These are phyloP conservation scores for Albifimbria verrucaria DNA, from an alignment of 2,329 filamentous ascomycete genomes.

Conservation along the genomic window DNA sequence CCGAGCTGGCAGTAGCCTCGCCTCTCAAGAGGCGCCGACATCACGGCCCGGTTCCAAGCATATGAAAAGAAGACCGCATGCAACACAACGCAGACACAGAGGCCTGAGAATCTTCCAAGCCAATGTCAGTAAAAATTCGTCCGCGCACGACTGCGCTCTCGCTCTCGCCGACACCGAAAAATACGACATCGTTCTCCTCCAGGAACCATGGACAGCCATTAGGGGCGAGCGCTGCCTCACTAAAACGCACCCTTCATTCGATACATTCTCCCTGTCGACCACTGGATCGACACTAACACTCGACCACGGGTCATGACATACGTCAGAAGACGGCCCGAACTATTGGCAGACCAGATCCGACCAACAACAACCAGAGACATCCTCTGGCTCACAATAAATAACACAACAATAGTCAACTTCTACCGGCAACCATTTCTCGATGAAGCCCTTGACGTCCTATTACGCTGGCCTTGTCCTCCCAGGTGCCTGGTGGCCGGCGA, in stretches of 20 bases:
- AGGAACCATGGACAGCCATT: conserved; percentile 11
- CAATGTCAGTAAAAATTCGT: conserved; percentile 10
- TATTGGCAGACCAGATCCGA: conserved; percentile 10
- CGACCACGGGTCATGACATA: conserved; percentile 14
- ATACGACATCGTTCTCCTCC: conserved; percentile 12
- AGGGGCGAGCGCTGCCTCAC: conserved; percentile 8
- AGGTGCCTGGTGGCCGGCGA: conserved; percentile 13
- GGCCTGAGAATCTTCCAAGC: conserved; percentile 9
- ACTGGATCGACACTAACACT: conserved; percentile 8
- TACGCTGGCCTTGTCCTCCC: no score
- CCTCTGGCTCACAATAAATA: conserved; percentile 12
- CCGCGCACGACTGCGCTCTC: conserved; percentile 11
- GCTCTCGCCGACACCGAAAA: conserved; percentile 10
- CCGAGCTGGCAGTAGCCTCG: conserved; percentile 4
- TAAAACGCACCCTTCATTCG: conserved; percentile 10
- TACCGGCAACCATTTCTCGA: conserved; percentile 10
- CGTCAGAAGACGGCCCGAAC: conserved; percentile 6
- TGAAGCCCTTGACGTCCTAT: conserved; percentile 9
- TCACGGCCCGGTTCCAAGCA: background rate
- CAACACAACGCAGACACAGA: conserved; percentile 1
- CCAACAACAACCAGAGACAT: conserved; percentile 9
- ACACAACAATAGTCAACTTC: conserved; percentile 12
- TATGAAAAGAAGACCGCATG: conserved; percentile 3
- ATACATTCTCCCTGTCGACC: conserved; percentile 8
- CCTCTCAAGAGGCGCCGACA: conserved; percentile 5